Base-by-base conservation (phyloP, 306 rosid genomes). In the Vigna hirtella region DNA sequence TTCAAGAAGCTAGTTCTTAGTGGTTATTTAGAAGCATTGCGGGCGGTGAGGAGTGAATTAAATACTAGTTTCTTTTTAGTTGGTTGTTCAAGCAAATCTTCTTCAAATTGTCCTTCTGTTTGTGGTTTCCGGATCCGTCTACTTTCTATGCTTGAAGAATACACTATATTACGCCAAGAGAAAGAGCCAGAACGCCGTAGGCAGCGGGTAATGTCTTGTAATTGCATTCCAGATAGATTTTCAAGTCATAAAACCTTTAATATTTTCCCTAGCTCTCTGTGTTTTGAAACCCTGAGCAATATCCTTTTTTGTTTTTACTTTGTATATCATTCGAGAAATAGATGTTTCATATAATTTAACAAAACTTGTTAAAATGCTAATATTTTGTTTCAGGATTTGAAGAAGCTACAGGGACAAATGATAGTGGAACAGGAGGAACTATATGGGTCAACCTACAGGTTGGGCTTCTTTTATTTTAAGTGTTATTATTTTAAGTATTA, bases 401-500 rank as follows among this genome's bases (percentile, higher is more conserved):
- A 93, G 93, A 96, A 87, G 77, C 87, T 96, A 74, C 99, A 96
- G 75, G 98, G 98, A 77, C 96, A 90, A 81, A 82, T 96, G 82
- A 86, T 96, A 72, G 97, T 98, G 0, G 99, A 96, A 85, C 99
- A 91, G 87, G 98, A 96, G 87, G 94, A 87, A 72, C 90, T 85
- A 66, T 95, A 89, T 76, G 98, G 99, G 82, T 91, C 98, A 69
- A 96, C 18, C 18, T 18, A 18, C 18, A 18, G 18, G 18, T 0
- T 1, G 26, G 2, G 1, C 2, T 1, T 24, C 26, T 24, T 24
- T 18, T 18, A 18, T 18, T 18, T 18, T 18, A n/a, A n/a, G n/a
- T n/a, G n/a, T n/a, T n/a, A n/a, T 24, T 24, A 24, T 24, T 24
- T 24, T 24, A 24, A 24, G 26, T 24, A 0, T 24, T 24, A 24